Evolutionary conservation across 768 basidiomycete species (phyloP).

Genomic region (Panellus pusillus): DNA sequence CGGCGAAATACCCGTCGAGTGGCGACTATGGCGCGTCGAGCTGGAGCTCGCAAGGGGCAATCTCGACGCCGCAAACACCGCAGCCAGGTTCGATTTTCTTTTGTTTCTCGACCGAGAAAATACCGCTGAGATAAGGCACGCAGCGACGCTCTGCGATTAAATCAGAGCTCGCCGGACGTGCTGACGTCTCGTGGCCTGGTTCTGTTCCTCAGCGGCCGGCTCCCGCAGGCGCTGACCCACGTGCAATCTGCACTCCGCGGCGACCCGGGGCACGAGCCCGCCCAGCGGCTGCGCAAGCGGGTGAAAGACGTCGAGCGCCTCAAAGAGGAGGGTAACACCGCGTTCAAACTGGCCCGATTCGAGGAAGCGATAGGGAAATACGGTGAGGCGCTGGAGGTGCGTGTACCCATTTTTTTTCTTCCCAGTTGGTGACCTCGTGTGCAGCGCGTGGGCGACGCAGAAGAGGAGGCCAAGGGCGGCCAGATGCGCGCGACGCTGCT

Average conservation of each 20-base stretch:
- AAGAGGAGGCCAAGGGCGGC: slow-evolving; percentile 78
- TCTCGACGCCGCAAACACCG: slow-evolving; percentile 69
- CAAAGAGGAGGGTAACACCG: slow-evolving; percentile 82
- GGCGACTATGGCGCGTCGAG: slow-evolving; percentile 80
- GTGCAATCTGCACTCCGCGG: slow-evolving; percentile 67
- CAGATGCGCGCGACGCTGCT: slow-evolving; percentile 78
- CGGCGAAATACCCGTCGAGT: slow-evolving; percentile 72
- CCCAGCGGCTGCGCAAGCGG: slow-evolving; percentile 70
- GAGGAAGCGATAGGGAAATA: slow-evolving; percentile 70
- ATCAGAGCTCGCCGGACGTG: slow-evolving; percentile 75
- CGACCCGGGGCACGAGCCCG: slow-evolving; percentile 75
- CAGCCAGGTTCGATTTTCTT: slow-evolving; percentile 66
- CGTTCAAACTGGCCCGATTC: slow-evolving; percentile 64
- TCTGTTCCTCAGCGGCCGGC: slow-evolving; percentile 69
- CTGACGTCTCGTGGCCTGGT: slow-evolving; percentile 78
- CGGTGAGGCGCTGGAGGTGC: slow-evolving; percentile 66
- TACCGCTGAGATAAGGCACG: not conserved
- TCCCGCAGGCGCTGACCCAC: slow-evolving; percentile 73
- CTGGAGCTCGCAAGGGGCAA: slow-evolving; percentile 70
- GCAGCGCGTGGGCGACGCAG: slow-evolving; percentile 65
- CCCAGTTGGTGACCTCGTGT: not conserved
- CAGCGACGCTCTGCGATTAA: slow-evolving; percentile 75
- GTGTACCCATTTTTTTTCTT: slow-evolving; percentile 20
- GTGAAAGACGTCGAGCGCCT: slow-evolving; percentile 80
- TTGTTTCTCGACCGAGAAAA: not conserved